Percentiles rank a stretch among this genome's conserved stretches.
These are phyloP conservation scores for Mycena crocata DNA, from an alignment of 768 basidiomycete species.

Conservation along the genomic window DNA sequence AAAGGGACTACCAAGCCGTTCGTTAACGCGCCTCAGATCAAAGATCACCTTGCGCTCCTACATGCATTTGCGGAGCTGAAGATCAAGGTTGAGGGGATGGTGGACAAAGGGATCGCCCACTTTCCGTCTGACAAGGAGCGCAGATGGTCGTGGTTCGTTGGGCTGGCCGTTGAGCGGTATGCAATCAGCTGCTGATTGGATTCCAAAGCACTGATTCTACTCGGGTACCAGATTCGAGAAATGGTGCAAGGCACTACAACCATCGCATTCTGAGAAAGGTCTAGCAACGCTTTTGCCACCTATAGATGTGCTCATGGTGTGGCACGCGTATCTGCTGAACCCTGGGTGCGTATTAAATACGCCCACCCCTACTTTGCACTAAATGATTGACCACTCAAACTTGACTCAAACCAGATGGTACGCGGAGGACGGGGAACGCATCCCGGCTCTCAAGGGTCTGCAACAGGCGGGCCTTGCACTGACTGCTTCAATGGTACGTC, in stretches of 20 bases:
- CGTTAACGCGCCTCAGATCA: conserved; percentile 40
- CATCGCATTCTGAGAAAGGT: conserved; percentile 30
- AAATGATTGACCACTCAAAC: not conserved
- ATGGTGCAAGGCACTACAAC: conserved; percentile 32
- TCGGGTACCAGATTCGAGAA: conserved; percentile 32
- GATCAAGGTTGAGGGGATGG: conserved; percentile 27
- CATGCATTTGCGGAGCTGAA: conserved; percentile 34
- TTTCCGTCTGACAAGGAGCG: conserved; percentile 23
- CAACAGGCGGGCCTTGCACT: conserved; percentile 35
- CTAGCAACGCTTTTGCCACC: conserved; percentile 24
- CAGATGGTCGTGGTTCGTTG: conserved; percentile 38
- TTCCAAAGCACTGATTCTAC: not conserved
- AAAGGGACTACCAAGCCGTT: conserved; percentile 39
- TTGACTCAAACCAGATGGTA: conserved; percentile 41
- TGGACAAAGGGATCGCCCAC: not conserved
- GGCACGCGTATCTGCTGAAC: conserved; percentile 52
- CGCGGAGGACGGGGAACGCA: conserved; percentile 45
- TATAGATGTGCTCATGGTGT: conserved; percentile 37
- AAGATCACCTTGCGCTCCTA: conserved; percentile 36
- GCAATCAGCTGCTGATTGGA: not conserved
- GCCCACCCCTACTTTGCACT: not conserved
- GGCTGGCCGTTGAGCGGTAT: conserved; percentile 37
- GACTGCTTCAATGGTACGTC: conserved; percentile 32
- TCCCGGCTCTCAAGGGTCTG: conserved; percentile 36
- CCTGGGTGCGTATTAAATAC: conserved; percentile 33